These are phyloP conservation scores for Sisymbrium altissimum DNA, from an alignment of 345 rosid species.

Conservation along the genomic window DNA sequence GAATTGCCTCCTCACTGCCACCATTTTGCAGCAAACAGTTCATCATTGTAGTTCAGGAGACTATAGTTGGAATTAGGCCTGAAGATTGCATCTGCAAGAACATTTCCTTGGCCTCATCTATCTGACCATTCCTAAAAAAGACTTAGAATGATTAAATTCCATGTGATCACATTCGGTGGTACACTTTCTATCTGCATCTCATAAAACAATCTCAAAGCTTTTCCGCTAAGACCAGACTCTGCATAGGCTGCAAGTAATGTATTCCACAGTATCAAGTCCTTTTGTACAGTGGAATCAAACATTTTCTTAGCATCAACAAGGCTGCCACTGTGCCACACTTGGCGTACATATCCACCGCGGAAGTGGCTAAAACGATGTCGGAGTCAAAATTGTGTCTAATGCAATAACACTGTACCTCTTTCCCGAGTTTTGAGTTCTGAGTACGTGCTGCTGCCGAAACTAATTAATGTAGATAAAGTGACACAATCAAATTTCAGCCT, in stretches of 20 bases:
- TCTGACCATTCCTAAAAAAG: slow-evolving; percentile 49
- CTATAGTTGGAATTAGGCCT: slow-evolving; percentile 43
- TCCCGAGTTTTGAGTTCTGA: slow-evolving; percentile 45
- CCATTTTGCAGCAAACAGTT: slow-evolving; percentile 57
- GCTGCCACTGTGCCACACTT: slow-evolving; percentile 58
- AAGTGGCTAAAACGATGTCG: slow-evolving; percentile 51
- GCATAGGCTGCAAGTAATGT: slow-evolving; percentile 61
- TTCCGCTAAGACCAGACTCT: slow-evolving; percentile 47
- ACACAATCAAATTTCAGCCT: slow-evolving; percentile 62
- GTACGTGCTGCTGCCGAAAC: slow-evolving; percentile 53
- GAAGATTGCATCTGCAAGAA: slow-evolving; percentile 58
- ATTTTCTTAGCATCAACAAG: slow-evolving; percentile 45
- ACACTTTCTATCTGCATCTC: slow-evolving; percentile 71
- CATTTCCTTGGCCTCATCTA: slow-evolving; percentile 55
- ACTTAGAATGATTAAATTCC: slow-evolving; percentile 64
- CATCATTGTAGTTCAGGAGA: slow-evolving; percentile 58
- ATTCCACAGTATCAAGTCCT: slow-evolving; percentile 63
- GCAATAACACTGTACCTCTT: slow-evolving; percentile 62
- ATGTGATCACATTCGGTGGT: slow-evolving; percentile 55
- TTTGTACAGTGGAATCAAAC: slow-evolving; percentile 45
- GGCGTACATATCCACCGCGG: slow-evolving; percentile 58
- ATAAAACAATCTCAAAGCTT: slow-evolving; percentile 64
- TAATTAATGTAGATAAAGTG: slow-evolving; percentile 56
- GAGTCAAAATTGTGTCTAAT: slow-evolving; percentile 54
- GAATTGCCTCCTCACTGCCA: slow-evolving; percentile 39